phyloP scores from a whole-genome alignment of 306 rosid genomes.

The Psophocarpus tetragonolobus region DNA sequence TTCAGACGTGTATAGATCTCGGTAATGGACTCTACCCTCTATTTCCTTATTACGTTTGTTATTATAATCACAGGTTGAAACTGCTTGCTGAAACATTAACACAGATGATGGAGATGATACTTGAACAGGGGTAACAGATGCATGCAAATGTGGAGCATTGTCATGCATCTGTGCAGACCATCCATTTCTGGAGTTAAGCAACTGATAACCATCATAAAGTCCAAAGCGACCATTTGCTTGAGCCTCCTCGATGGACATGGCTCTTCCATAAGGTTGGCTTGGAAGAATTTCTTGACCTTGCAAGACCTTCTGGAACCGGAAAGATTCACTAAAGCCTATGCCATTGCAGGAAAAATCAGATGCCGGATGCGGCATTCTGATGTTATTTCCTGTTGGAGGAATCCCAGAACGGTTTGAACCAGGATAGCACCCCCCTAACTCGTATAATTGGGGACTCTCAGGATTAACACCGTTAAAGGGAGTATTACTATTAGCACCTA shows the following conservation, averaged over 20 bases:
- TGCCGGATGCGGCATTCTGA: constrained; percentile 47
- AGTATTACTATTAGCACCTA: constrained; percentile 64
- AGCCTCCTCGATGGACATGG: constrained; percentile 48
- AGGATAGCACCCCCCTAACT: constrained; percentile 68
- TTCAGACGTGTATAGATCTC: constrained; percentile 37
- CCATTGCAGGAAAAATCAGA: constrained; percentile 65
- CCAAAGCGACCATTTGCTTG: constrained; percentile 59
- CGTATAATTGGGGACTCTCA: constrained; percentile 55
- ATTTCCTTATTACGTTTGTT: constrained; percentile 31
- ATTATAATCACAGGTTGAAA: constrained; percentile 39
- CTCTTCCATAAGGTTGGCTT: constrained; percentile 65
- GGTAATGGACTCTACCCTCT: constrained; percentile 37
- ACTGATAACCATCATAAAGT: constrained; percentile 56
- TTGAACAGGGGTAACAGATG: constrained; percentile 58
- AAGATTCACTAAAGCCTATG: constrained; percentile 79
- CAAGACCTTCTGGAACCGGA: constrained; percentile 98
- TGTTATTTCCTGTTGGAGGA: constrained; percentile 52
- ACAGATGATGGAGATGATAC: constrained; percentile 96
- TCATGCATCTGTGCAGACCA: constrained; percentile 59
- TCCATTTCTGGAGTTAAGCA: constrained; percentile 56
- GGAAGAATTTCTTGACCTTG: constrained; percentile 99
- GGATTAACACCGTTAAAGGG: constrained; percentile 55
- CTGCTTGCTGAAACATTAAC: constrained; percentile 88
- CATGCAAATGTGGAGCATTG: constrained; percentile 42
- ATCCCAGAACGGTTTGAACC: constrained; percentile 60